Percentiles rank a stretch among this genome's conserved stretches.
Conservation (phyloP, 192 early-diverging fungal species). For the Gonapodya sp. region DNA sequence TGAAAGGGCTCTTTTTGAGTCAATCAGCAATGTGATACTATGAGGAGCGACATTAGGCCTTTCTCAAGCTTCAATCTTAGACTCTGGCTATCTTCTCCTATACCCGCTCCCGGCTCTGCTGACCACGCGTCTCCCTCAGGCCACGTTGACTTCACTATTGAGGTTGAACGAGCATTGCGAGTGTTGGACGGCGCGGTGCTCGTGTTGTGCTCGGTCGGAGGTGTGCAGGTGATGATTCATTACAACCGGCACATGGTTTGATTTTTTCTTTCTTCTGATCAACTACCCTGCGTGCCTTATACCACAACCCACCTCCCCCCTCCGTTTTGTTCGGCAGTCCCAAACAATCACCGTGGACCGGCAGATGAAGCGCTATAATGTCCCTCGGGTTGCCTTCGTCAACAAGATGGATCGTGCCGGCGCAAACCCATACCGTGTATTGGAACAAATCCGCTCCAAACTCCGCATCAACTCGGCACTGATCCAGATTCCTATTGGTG, state of each 20-base stretch:
- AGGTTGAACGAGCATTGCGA: conserved; percentile 77
- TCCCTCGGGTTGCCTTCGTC: conserved; percentile 77
- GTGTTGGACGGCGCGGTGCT: conserved; percentile 81
- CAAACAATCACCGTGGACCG: conserved; percentile 85
- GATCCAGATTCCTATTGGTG: conserved; percentile 76
- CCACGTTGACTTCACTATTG: conserved; percentile 84
- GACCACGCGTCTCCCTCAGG: conserved; percentile 26
- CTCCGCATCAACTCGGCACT: conserved; percentile 68
- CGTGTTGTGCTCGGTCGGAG: conserved; percentile 73
- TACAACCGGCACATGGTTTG: too few species aligned
- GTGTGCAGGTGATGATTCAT: conserved; percentile 60
- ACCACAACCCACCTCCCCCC: background rate
- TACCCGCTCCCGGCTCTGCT: background rate
- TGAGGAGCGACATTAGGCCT: too few species aligned
- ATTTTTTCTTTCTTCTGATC: too few species aligned
- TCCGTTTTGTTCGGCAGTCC: conserved; percentile 25
- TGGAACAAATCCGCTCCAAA: conserved; percentile 71
- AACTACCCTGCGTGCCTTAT: background rate
- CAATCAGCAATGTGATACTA: too few species aligned
- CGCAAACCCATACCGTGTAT: conserved; percentile 69
- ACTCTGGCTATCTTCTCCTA: too few species aligned
- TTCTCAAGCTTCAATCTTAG: too few species aligned
- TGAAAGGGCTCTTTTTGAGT: too few species aligned
- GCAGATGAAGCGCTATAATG: conserved; percentile 82
- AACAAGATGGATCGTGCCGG: conserved; percentile 89